A percentile compares a stretch with the other conserved stretches of the same genome.
These are phyloP conservation scores for Pythium biforme DNA, from an alignment of 352 stramenopile genomes.

Conservation along the genomic window DNA sequence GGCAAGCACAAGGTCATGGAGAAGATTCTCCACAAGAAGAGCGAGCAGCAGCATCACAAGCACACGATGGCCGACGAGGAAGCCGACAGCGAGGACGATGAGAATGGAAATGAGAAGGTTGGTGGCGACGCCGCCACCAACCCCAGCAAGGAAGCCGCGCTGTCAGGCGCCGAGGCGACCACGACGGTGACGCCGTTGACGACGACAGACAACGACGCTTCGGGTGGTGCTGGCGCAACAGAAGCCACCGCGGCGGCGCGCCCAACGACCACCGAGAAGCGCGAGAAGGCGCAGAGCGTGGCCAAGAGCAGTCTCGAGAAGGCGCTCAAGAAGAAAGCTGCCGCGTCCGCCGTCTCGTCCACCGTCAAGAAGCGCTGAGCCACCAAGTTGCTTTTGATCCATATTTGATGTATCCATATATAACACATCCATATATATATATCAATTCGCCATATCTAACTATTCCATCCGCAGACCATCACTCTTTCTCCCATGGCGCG, in stretches of 20 bases:
- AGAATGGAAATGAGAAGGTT: background rate
- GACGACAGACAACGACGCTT: conserved; percentile 1
- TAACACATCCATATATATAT: too few species aligned
- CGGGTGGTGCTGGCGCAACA: too few species aligned
- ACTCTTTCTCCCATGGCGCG: background rate
- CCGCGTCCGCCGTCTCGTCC: too few species aligned
- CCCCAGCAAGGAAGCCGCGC: too few species aligned
- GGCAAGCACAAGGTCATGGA: conserved; percentile 44
- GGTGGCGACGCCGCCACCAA: too few species aligned
- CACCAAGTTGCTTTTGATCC: conserved; percentile 23
- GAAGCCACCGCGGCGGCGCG: background rate
- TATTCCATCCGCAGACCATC: too few species aligned
- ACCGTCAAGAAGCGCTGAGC: conserved; percentile 14
- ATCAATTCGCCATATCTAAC: too few species aligned
- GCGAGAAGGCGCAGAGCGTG: conserved; percentile 8
- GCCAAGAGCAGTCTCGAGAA: conserved; percentile 44
- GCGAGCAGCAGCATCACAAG: background rate
- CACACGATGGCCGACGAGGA: background rate
- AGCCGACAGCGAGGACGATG: conserved; percentile 7
- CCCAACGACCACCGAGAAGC: conserved; percentile 23
- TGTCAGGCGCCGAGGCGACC: background rate
- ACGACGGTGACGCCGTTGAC: too few species aligned
- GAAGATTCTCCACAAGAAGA: conserved; percentile 36
- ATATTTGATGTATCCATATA: too few species aligned
- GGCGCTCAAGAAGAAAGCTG: conserved; percentile 44